A percentile compares a stretch with the other conserved stretches of the same genome.
phyloP scores from a whole-genome alignment of 257 asterid species.

The Solanum okadae region DNA sequence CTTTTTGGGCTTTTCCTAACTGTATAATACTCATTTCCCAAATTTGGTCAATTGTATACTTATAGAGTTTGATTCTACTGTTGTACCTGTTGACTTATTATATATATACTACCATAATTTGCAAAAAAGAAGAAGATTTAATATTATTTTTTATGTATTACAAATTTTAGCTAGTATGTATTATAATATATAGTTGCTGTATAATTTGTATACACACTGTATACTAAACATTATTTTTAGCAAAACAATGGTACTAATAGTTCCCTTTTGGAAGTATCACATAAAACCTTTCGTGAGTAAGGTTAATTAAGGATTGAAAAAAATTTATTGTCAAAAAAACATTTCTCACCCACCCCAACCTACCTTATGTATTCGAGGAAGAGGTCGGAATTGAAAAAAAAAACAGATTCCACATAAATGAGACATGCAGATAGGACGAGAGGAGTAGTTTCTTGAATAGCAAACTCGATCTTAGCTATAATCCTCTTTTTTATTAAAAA shows the following conservation, averaged over 20 bases:
- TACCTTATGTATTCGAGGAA: not conserved
- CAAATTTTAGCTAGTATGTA: not conserved
- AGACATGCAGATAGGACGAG: accelerated
- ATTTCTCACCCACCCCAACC: not conserved
- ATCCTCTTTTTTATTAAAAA: not conserved
- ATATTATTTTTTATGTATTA: too few relatives aligned
- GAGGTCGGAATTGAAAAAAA: not conserved
- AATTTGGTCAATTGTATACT: not conserved
- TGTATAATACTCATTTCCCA: not conserved
- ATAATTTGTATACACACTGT: not conserved
- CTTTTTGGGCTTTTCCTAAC: not conserved
- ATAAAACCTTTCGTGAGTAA: not conserved
- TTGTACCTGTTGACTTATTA: not conserved
- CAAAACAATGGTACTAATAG: not conserved
- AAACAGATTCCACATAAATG: not conserved
- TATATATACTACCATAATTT: too few relatives aligned
- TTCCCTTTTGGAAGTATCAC: not conserved
- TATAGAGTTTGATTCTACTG: not conserved
- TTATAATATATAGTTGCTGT: not conserved
- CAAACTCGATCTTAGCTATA: not conserved
- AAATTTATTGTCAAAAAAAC: accelerated
- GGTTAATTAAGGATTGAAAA: accelerated
- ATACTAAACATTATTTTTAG: not conserved
- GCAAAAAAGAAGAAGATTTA: too few relatives aligned
- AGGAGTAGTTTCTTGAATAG: too few relatives aligned